These are phyloP conservation scores for Plenodomus lindquistii DNA, from an alignment of 2,329 filamentous ascomycete species.

Conservation along the genomic window DNA sequence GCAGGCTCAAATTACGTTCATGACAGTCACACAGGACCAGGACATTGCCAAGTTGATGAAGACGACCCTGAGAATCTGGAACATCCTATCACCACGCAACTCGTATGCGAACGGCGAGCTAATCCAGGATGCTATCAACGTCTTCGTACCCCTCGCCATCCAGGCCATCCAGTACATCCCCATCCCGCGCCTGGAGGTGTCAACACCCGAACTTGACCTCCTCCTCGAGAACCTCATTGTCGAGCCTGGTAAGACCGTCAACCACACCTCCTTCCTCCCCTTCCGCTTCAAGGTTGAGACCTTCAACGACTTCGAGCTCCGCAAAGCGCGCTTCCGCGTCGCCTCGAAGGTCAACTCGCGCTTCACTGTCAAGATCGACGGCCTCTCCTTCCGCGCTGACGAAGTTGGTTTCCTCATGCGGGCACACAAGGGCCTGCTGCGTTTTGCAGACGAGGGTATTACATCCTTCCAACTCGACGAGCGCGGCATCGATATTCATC, in stretches of 20 bases:
- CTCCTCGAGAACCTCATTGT: conserved; percentile 88
- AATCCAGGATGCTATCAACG: conserved; percentile 73
- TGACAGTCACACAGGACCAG: conserved; percentile 70
- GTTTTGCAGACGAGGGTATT: conserved; percentile 79
- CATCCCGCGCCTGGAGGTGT: conserved; percentile 86
- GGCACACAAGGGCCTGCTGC: conserved; percentile 74
- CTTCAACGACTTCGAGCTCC: conserved; percentile 83
- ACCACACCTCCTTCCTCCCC: conserved; percentile 85
- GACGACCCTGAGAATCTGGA: conserved; percentile 68
- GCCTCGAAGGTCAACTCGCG: conserved; percentile 69
- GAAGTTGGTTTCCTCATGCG: conserved; percentile 91
- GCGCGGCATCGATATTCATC: conserved; percentile 80
- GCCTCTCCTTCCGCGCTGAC: conserved; percentile 79
- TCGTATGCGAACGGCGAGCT: conserved; percentile 70
- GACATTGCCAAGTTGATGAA: conserved; percentile 71
- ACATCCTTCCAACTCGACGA: conserved; percentile 85
- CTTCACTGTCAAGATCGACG: conserved; percentile 77
- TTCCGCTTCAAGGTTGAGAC: conserved; percentile 81
- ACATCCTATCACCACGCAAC: conserved; percentile 69
- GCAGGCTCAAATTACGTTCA: conserved; percentile 69
- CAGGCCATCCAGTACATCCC: conserved; percentile 83
- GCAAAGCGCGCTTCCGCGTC: conserved; percentile 74
- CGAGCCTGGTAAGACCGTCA: conserved; percentile 82
- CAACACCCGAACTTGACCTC: conserved; percentile 80
- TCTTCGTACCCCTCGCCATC: conserved; percentile 79